These are phyloP conservation scores for Colletotrichum godetiae DNA, from an alignment of 2,329 filamentous ascomycete species.

Conservation along the genomic window DNA sequence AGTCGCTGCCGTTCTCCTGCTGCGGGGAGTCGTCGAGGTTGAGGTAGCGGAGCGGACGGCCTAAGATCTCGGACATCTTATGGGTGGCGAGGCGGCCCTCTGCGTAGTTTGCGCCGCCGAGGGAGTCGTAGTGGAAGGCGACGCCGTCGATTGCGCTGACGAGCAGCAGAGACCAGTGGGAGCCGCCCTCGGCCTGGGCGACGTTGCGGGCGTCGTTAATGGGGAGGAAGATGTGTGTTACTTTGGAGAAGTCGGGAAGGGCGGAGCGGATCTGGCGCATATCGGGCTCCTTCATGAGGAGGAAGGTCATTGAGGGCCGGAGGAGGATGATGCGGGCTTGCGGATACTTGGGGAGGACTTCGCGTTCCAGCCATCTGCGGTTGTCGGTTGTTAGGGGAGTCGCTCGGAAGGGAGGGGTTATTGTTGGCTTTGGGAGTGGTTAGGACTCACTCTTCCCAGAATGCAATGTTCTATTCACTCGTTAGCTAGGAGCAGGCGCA, in stretches of 20 bases:
- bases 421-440: background rate
- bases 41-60: constrained; percentile 77
- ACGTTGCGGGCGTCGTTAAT: constrained; percentile 89
- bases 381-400: constrained; percentile 27
- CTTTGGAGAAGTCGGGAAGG: constrained; percentile 81
- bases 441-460: constrained; percentile 89
- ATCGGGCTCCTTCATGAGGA: constrained; percentile 81
- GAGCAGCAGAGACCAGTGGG: constrained; percentile 93
- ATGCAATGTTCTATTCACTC: constrained; percentile 81
- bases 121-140: constrained; percentile 96
- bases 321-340: constrained; percentile 90
- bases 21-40: constrained; percentile 88
- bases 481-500: constrained; percentile 38
- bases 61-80: constrained; percentile 77
- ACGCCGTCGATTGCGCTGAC: constrained; percentile 90
- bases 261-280: constrained; percentile 70
- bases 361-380: constrained; percentile 83
- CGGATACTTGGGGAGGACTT: constrained; percentile 83
- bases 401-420: background rate
- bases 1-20: constrained; percentile 93
- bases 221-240: constrained; percentile 94
- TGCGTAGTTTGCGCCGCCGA: constrained; percentile 78
- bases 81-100: constrained; percentile 78
- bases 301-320: constrained; percentile 91
- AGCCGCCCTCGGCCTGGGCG: constrained; percentile 84